Base-by-base conservation (phyloP, 345 rosid species). In the Tarenaya hassleriana region DNA sequence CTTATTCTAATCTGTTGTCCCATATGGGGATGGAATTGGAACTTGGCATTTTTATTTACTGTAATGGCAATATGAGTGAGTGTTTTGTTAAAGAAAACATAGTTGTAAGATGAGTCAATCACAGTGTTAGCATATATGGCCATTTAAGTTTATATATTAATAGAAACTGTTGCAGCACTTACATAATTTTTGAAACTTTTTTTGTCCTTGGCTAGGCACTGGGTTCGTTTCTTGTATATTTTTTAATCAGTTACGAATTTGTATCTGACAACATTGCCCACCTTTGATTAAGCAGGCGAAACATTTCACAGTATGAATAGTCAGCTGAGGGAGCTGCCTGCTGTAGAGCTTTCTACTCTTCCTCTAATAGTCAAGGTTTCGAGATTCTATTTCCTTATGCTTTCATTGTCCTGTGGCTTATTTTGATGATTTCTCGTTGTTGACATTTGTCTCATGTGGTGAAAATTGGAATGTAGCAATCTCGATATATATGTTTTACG, bases 271-370 rank as follows among this genome's bases (percentile, higher is more conserved):
- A 27, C 39, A 31, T 52, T 34, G 60, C 18, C 52, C 19, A 48
- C 53, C 37, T 67, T 38, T 46, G 5, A 55, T 46, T 39, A 53
- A 55, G 67, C 82, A 94, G 99, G 52, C 24, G 94, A 88, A 63
- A 73, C 95, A 18, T 88, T 81, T 75, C 97, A 82, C 62, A 70
- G 73, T 62, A 62, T 78, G 64, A 80, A 74, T 64, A 88, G 88
- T 50, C 94, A 83, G 55, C 69, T 94, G 75, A 82, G 87, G 76
- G 99, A 94, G 63, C 75, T 94, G 68, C 99, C 99, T 49, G 74
- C 84, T 2, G 81, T 94, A 61, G 97, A 94, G 64, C 94, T 88
- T 71, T 79, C 95, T 44, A 77, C 92, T 27, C 97, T 94, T 60
- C 96, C 90, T 47, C 61, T 83, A 57, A 72, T 94, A 55, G 84